Evolutionary conservation across 371 early-diverging fungal species (phyloP).

Genomic region (Agmasoma carcini): DNA sequence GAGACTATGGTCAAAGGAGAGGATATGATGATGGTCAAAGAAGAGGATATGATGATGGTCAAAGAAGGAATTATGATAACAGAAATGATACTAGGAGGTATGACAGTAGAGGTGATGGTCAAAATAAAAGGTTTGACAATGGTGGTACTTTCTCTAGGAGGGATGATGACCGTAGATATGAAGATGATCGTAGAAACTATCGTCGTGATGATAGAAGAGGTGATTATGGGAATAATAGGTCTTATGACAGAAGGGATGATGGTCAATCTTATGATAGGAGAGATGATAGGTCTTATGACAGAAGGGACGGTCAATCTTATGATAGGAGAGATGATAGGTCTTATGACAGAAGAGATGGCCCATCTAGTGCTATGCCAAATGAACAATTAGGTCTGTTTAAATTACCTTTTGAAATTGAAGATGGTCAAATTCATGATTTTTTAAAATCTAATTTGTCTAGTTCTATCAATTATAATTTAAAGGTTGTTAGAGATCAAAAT

Average conservation of each 20-base stretch:
- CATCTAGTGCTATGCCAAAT: neutral
- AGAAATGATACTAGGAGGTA: no score
- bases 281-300: neutral
- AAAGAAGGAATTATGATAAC: no score
- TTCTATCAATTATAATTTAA: neutral
- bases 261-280: neutral
- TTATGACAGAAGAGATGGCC: neutral
- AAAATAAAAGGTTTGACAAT: no score
- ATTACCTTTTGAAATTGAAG: neutral
- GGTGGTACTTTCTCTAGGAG: neutral
- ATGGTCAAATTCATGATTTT: constrained; percentile 9
- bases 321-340: neutral
- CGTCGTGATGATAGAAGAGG: constrained; percentile 7
- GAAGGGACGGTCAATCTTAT: neutral
- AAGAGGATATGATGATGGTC: constrained; percentile 1
- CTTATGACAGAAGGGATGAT: neutral
- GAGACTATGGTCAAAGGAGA: neutral
- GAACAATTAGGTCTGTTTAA: constrained; percentile 9
- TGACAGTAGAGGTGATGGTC: no score
- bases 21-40: neutral
- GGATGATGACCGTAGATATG: neutral
- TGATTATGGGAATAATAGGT: neutral
- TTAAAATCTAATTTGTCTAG: neutral
- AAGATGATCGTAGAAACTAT: neutral
- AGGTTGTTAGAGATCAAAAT: constrained; percentile 28